A percentile compares a stretch with the other conserved stretches of the same genome.
These are phyloP conservation scores for Larix kaempferi DNA, from an alignment of 75 land plant species.

Conservation along the genomic window DNA sequence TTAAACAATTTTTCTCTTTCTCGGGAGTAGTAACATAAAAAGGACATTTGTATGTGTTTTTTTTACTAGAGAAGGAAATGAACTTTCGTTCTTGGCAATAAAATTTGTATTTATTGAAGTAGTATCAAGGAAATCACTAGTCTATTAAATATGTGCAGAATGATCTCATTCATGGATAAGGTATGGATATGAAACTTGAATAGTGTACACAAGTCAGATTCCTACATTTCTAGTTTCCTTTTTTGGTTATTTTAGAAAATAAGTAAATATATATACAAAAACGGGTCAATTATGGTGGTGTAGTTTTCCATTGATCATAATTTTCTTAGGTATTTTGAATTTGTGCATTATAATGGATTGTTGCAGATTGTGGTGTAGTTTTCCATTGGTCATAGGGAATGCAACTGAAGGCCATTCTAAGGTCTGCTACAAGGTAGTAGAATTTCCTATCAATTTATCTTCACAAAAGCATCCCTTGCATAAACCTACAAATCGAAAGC, in stretches of 20 bases:
- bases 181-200: slow-evolving; percentile 89
- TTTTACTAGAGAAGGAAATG: background rate
- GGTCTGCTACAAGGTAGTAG: slow-evolving; percentile 84
- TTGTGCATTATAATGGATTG: background rate
- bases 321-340: too few relatives aligned
- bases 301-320: too few relatives aligned
- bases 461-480: slow-evolving; percentile 81
- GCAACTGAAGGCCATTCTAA: slow-evolving; percentile 43
- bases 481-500: slow-evolving; percentile 97
- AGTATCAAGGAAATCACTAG: background rate
- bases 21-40: background rate
- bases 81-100: background rate
- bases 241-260: background rate
- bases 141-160: slow-evolving; percentile 38
- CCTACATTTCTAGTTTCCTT: background rate
- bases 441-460: slow-evolving; percentile 74
- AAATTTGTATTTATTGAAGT: background rate
- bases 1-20: background rate
- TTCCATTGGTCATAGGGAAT: slow-evolving; percentile 20
- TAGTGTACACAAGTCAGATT: slow-evolving; percentile 88
- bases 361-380: background rate
- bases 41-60: background rate
- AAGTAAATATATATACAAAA: background rate
- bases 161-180: slow-evolving; percentile 98
- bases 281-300: background rate